Conservation (phyloP, 306 rosid species). For the Trifolium repens region DNA sequence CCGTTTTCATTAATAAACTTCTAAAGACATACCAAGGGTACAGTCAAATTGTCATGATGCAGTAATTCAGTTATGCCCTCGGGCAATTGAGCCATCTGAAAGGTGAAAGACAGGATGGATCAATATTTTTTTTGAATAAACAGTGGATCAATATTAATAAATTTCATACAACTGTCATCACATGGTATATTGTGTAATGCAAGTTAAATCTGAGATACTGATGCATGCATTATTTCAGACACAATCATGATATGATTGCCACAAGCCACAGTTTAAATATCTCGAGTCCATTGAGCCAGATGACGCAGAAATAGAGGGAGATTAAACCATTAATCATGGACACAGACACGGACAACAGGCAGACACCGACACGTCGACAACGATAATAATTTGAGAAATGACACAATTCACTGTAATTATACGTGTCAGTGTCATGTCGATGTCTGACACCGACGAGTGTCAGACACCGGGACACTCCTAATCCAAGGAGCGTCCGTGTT, state of each 20-base stretch:
- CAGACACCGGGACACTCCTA: too few relatives aligned
- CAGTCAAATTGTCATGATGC: slow-evolving; percentile 78
- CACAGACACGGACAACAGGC: too few relatives aligned
- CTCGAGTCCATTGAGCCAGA: not conserved
- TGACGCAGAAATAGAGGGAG: not conserved
- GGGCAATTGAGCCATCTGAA: slow-evolving; percentile 95
- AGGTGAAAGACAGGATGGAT: slow-evolving; percentile 47
- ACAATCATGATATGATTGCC: slow-evolving; percentile 19
- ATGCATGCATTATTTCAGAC: slow-evolving; percentile 25
- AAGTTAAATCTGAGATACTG: slow-evolving; percentile 21
- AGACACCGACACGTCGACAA: too few relatives aligned
- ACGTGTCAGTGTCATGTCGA: too few relatives aligned
- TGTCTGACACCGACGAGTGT: too few relatives aligned
- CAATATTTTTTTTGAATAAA: slow-evolving; percentile 11
- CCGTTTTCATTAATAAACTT: slow-evolving; percentile 33
- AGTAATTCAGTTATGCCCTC: slow-evolving; percentile 93
- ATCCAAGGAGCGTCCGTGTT: too few relatives aligned
- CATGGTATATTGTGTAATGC: slow-evolving; percentile 28
- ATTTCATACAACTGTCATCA: slow-evolving; percentile 23
- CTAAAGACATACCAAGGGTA: slow-evolving; percentile 77
- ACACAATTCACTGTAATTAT: too few relatives aligned
- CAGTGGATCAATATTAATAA: slow-evolving; percentile 39
- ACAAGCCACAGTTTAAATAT: not conserved
- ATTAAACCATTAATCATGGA: not conserved
- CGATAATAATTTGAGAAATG: too few relatives aligned